Conservation (phyloP, 2,329 filamentous ascomycete genomes). For the Stromatinia cepivora region DNA sequence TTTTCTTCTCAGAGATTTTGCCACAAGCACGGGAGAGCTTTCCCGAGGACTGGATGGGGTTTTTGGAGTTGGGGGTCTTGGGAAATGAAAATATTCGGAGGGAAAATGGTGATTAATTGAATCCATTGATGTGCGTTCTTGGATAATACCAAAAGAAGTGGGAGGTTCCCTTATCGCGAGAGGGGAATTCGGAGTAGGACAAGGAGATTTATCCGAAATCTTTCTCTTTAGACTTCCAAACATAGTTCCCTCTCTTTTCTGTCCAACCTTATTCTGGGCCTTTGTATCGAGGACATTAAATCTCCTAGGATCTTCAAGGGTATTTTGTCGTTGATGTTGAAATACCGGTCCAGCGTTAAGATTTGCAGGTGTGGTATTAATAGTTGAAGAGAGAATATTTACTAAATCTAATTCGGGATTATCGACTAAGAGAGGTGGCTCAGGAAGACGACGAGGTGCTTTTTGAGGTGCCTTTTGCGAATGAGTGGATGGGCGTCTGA, state of each 20-base stretch:
- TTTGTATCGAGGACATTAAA: slow-evolving; percentile 12
- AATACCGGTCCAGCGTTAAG: background rate
- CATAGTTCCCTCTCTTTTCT: background rate
- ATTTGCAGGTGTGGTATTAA: slow-evolving; percentile 4
- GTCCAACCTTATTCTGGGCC: too few relatives aligned
- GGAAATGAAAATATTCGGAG: background rate
- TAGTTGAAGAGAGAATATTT: background rate
- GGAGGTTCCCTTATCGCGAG: background rate
- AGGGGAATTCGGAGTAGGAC: background rate
- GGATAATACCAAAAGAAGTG: background rate
- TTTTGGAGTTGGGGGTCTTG: background rate
- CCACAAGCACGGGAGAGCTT: background rate
- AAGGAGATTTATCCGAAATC: background rate
- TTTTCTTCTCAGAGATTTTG: background rate
- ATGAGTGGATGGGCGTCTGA: background rate
- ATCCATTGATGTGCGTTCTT: background rate
- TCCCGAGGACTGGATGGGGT: background rate
- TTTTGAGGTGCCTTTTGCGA: background rate
- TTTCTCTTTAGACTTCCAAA: background rate
- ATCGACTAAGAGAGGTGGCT: background rate
- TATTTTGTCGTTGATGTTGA: slow-evolving; percentile 2
- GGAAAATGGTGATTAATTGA: background rate
- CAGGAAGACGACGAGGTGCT: background rate
- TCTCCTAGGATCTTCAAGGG: slow-evolving; percentile 5
- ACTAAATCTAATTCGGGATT: slow-evolving; percentile 4